phyloP scores from a whole-genome alignment of 1,139 yeast genomes.

The Pichia sp. region DNA sequence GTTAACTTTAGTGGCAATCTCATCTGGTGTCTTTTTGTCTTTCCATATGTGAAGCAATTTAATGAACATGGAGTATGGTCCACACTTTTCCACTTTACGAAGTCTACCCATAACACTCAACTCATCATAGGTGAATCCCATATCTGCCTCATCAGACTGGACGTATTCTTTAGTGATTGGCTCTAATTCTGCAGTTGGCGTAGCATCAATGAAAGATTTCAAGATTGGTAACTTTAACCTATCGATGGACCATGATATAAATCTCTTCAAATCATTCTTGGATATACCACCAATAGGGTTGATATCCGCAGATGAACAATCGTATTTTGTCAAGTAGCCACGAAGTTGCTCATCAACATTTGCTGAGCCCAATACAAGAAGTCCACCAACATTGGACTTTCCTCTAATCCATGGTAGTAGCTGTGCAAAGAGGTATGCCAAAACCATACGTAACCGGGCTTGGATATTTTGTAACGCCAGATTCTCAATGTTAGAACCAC shows the following conservation, averaged over 20 bases:
- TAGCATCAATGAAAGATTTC: constrained; percentile 74
- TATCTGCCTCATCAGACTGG: constrained; percentile 93
- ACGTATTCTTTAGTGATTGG: constrained; percentile 90
- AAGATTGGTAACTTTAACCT: constrained; percentile 74
- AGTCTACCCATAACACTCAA: constrained; percentile 86
- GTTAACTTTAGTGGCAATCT: constrained; percentile 89
- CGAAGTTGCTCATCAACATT: constrained; percentile 97
- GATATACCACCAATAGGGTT: constrained; percentile 98
- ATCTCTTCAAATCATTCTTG: constrained; percentile 81
- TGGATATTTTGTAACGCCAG: constrained; percentile 93
- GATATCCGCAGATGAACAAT: constrained; percentile 93
- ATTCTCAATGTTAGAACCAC: constrained; percentile 88
- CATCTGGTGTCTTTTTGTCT: constrained; percentile 71
- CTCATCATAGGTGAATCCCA: constrained; percentile 98
- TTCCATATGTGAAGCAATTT: constrained; percentile 92
- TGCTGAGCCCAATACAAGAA: constrained; percentile 89
- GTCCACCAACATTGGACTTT: constrained; percentile 61
- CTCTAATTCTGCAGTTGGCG: constrained; percentile 97
- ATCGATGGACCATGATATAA: constrained; percentile 72
- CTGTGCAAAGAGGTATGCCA: constrained; percentile 90
- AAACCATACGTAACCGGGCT: constrained; percentile 92
- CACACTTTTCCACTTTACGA: constrained; percentile 89
- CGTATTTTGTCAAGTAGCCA: constrained; percentile 94
- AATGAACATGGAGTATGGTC: constrained; percentile 92
- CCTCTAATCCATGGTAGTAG: constrained; percentile 91